phyloP scores from a whole-genome alignment of 306 rosid species.

The Cyamopsis tetragonoloba region DNA sequence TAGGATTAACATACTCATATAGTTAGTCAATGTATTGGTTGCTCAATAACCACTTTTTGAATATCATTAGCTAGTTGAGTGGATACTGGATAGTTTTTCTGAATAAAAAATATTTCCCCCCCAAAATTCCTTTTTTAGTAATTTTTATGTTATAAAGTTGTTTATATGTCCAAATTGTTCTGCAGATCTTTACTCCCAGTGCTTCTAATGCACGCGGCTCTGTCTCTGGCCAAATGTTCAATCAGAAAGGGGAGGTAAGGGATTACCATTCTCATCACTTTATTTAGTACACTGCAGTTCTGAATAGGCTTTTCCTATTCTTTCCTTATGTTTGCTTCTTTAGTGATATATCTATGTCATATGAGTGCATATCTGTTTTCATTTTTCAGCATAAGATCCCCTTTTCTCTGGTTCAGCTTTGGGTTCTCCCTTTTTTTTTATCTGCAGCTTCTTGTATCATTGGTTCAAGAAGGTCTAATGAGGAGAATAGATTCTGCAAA shows the following conservation, averaged over 20 bases:
- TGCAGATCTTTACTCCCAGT: slow-evolving; percentile 57
- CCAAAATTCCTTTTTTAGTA: neutral
- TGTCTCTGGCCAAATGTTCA: slow-evolving; percentile 76
- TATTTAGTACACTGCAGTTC: slow-evolving; percentile 1
- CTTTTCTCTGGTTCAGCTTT: slow-evolving; percentile 7
- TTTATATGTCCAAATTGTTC: slow-evolving; percentile 22
- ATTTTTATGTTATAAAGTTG: neutral
- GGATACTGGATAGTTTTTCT: neutral
- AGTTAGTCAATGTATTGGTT: neutral
- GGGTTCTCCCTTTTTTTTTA: neutral
- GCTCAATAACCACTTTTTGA: neutral
- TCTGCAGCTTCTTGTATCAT: slow-evolving; percentile 50
- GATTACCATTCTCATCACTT: neutral
- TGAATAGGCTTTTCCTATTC: neutral
- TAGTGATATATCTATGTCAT: too few species aligned
- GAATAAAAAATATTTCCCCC: neutral
- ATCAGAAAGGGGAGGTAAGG: slow-evolving; percentile 79
- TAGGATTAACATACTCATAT: slow-evolving; percentile 11
- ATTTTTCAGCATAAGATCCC: neutral
- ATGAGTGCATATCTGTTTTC: neutral
- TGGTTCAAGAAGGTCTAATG: slow-evolving; percentile 79
- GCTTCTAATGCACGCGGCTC: slow-evolving; percentile 66
- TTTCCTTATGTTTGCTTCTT: too few species aligned
- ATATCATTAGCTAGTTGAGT: neutral
- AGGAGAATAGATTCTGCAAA: slow-evolving; percentile 34